These are phyloP conservation scores for Cyclotella choctawhatcheeana DNA, from an alignment of 108 stramenopile genomes.

Conservation along the genomic window DNA sequence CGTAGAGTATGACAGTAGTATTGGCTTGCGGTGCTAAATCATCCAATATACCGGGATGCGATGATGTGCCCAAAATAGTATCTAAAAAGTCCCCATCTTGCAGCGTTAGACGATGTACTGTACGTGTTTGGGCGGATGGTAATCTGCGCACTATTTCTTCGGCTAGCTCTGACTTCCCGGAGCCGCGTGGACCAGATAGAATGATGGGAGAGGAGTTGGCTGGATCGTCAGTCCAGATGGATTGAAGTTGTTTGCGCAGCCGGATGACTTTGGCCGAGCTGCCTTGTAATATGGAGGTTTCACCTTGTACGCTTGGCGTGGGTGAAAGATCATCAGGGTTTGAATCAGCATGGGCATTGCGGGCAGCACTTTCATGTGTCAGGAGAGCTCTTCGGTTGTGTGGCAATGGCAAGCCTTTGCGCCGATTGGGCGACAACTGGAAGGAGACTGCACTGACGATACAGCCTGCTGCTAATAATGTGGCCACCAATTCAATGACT, in stretches of 20 bases:
- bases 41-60: constrained; percentile 39
- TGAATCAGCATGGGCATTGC: too few species aligned
- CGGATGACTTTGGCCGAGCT: constrained; percentile 28
- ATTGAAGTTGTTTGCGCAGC: constrained; percentile 42
- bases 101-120: constrained; percentile 28
- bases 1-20: constrained; percentile 38
- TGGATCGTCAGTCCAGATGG: constrained; percentile 23
- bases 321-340: too few species aligned
- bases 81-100: constrained; percentile 37
- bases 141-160: constrained; percentile 30
- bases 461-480: too few species aligned
- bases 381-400: too few species aligned
- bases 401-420: too few species aligned
- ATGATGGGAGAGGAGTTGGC: constrained; percentile 28
- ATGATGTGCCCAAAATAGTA: constrained; percentile 30
- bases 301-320: too few species aligned
- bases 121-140: constrained; percentile 39
- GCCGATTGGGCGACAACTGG: too few species aligned
- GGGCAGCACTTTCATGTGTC: too few species aligned
- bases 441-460: too few species aligned
- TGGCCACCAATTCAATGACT: too few species aligned
- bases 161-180: constrained; percentile 39
- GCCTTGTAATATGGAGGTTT: constrained; percentile 23
- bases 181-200: constrained; percentile 30
- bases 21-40: constrained; percentile 31